Base-by-base conservation (phyloP, 2,329 filamentous ascomycete genomes). In the Chaetomiaceae sp. region DNA sequence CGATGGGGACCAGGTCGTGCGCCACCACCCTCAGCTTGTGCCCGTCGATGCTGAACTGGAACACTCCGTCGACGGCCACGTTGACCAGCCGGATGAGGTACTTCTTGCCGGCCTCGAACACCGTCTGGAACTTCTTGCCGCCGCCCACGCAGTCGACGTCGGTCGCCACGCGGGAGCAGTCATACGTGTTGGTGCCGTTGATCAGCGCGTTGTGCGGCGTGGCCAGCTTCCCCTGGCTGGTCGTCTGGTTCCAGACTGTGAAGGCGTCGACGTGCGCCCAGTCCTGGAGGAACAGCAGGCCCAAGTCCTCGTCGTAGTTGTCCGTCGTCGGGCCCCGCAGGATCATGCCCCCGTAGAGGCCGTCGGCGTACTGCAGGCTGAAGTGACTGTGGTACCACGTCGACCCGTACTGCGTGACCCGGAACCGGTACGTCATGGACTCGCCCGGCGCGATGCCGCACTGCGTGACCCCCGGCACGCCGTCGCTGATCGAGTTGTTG, bases 11-110 rank as follows among this genome's bases (percentile, higher is more conserved):
- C 4, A 84, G 65, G 53, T 83, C 82, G n/a, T 65, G 68, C 0
- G 74, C 70, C 34, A 85, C 80, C 31, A 85, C 79, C 0, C 70
- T 76, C 57, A 85, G 62, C 0, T 61, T 72, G 62, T 85, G 82
- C 44, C 76, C 73, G 62, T 81, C 77, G 51, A 81, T 77, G 30
- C 68, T 70, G 57, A 80, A 79, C 54, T 71, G 70, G 62, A 71
- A 73, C 55, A 69, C 66, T 0, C 66, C 69, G 33, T 75, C 72
- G 16, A 71, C 61, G 25, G 71, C 71, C 2, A 63, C 67, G 58
- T 78, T 78, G 50, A 79, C 66, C 4, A 80, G 60, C 5, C 76
- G 65, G 33, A 80, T 53, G 20, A 72, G 70, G 44, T 62, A 61
- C 51, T 51, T 58, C 39, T 49, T 59, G 21, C 50, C 51, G 6